phyloP scores from a whole-genome alignment of 2,329 filamentous ascomycete genomes.

The Catunica adiposa region DNA sequence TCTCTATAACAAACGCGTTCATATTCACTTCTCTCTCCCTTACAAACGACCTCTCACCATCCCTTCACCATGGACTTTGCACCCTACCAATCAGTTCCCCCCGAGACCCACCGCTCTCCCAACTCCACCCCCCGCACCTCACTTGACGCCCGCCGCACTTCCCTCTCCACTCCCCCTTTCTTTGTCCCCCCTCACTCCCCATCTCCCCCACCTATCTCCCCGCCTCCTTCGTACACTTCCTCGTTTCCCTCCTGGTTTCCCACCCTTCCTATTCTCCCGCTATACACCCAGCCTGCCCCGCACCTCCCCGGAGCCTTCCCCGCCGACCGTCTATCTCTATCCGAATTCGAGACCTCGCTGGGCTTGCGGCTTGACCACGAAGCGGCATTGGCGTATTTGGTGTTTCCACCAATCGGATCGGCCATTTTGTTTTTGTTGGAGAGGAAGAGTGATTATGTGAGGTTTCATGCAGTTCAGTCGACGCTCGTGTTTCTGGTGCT shows the following conservation, averaged over 20 bases:
- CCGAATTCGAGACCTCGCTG: conserved; percentile 81
- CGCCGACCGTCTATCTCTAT: conserved; percentile 39
- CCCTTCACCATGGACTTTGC: conserved; percentile 65
- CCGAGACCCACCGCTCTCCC: conserved; percentile 71
- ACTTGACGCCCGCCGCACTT: conserved; percentile 32
- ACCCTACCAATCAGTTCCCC: conserved; percentile 85
- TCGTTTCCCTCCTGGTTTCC: background rate
- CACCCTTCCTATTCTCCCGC: background rate
- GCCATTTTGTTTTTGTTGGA: conserved; percentile 74
- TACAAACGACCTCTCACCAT: no score
- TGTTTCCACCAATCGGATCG: conserved; percentile 69
- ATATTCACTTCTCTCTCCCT: no score
- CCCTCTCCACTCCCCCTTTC: conserved; percentile 25
- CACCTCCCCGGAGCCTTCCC: conserved; percentile 25
- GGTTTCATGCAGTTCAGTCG: conserved; percentile 95
- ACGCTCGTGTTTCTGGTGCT: conserved; percentile 61
- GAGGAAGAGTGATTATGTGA: conserved; percentile 91
- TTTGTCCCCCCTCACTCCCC: conserved; percentile 23
- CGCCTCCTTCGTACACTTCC: background rate
- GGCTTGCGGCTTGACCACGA: conserved; percentile 78
- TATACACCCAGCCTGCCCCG: conserved; percentile 15
- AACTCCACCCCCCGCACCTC: conserved; percentile 38
- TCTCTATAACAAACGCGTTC: no score
- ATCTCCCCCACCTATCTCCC: conserved; percentile 19
- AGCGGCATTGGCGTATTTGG: conserved; percentile 74